Conservation (phyloP, 495 filamentous ascomycete genomes). For the Penicillium alfredii region DNA sequence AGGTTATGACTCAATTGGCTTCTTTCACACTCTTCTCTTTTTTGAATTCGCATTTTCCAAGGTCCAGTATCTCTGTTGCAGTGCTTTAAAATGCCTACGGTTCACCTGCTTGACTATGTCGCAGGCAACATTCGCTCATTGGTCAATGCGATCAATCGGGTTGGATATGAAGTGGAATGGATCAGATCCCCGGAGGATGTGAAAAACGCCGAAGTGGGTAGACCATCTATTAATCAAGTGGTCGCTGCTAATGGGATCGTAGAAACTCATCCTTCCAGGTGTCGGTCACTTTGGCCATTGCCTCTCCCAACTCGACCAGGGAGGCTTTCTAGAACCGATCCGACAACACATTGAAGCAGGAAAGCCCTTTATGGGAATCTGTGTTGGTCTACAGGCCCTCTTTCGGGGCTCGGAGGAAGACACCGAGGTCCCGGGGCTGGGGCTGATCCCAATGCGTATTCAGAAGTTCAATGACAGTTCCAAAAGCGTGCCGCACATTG, state of each 20-base stretch:
- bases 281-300: constrained; percentile 98
- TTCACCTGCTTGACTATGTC: constrained; percentile 84
- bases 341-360: constrained; percentile 72
- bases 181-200: constrained; percentile 79
- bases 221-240: not conserved
- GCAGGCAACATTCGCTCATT: constrained; percentile 90
- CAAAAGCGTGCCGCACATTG: constrained; percentile 95
- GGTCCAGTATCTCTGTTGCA: too few relatives aligned
- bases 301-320: constrained; percentile 68
- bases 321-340: constrained; percentile 77
- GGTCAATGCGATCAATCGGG: constrained; percentile 93
- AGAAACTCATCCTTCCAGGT: constrained; percentile 90
- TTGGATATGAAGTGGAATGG: constrained; percentile 92
- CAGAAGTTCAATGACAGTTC: constrained; percentile 66
- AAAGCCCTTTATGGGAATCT: constrained; percentile 97
- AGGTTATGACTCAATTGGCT: too few relatives aligned
- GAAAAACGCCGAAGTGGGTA: constrained; percentile 68
- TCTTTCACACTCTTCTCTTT: too few relatives aligned
- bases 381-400: constrained; percentile 86
- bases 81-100: constrained; percentile 66
- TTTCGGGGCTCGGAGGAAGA: constrained; percentile 82
- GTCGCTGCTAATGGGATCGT: constrained; percentile 16
- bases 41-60: too few relatives aligned
- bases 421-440: constrained; percentile 61
- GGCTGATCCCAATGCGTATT: constrained; percentile 64